Evolutionary conservation across 108 stramenopile species (phyloP).

Genomic region (Stephanodiscus triporus): DNA sequence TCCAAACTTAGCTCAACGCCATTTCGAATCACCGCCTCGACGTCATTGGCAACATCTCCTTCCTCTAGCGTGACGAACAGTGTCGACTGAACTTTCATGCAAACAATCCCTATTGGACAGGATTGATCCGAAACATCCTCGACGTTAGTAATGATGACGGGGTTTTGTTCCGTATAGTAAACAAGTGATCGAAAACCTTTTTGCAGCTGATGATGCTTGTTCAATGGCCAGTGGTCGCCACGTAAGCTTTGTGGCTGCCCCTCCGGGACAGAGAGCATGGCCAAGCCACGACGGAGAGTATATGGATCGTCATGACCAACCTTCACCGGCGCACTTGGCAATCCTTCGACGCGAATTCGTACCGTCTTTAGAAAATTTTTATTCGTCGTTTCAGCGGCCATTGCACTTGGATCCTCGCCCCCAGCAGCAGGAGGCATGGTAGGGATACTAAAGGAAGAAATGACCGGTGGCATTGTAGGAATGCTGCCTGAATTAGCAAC

Average conservation of each 20-base stretch:
- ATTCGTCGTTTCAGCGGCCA: background rate
- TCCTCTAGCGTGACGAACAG: slow-evolving; percentile 60
- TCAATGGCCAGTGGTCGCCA: background rate
- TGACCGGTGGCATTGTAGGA: background rate
- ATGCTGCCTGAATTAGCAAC: background rate
- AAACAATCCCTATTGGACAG: slow-evolving; percentile 42
- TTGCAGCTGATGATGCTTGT: background rate
- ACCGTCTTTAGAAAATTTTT: background rate
- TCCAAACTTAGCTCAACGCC: slow-evolving; percentile 52
- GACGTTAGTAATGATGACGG: slow-evolving; percentile 47
- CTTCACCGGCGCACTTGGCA: background rate
- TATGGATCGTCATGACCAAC: background rate
- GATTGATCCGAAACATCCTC: slow-evolving; percentile 37
- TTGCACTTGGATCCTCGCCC: background rate
- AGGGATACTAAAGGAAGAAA: background rate
- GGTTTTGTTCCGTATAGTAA: slow-evolving; percentile 42
- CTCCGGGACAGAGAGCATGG: background rate
- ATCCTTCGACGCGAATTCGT: slow-evolving; percentile 5
- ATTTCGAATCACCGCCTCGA: slow-evolving; percentile 26
- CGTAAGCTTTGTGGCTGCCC: slow-evolving; percentile 1
- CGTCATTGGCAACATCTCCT: slow-evolving; percentile 47
- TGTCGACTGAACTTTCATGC: slow-evolving; percentile 43
- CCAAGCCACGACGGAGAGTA: background rate
- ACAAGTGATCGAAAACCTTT: slow-evolving; percentile 35
- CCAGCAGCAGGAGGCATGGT: background rate